A percentile compares a stretch with the other conserved stretches of the same genome.
Evolutionary conservation across 805 yeast species (phyloP).

Genomic region (Myxozyma sirexii): DNA sequence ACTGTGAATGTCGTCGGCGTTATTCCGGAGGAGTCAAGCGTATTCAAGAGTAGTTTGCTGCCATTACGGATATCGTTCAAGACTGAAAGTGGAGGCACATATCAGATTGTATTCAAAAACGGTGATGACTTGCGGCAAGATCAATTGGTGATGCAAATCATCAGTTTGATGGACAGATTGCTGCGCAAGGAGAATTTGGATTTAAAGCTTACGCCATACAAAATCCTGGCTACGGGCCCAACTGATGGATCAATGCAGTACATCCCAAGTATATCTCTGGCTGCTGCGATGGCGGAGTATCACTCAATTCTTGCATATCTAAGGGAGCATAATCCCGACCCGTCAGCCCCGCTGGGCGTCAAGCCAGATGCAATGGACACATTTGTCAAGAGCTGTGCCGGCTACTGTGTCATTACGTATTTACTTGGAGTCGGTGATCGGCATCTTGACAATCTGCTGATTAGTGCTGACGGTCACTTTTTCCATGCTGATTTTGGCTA

Average conservation of each 20-base stretch:
- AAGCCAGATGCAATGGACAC: slow-evolving; percentile 81
- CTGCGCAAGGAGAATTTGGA: slow-evolving; percentile 88
- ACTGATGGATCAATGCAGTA: slow-evolving; percentile 92
- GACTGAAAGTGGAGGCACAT: slow-evolving; percentile 54
- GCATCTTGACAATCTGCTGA: slow-evolving; percentile 85
- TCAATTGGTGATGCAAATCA: slow-evolving; percentile 93
- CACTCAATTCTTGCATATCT: slow-evolving; percentile 78
- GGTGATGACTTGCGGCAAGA: slow-evolving; percentile 97
- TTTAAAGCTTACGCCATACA: slow-evolving; percentile 82
- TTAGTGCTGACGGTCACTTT: slow-evolving; percentile 82
- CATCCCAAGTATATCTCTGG: slow-evolving; percentile 89
- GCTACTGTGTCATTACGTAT: slow-evolving; percentile 95
- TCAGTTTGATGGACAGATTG: slow-evolving; percentile 85
- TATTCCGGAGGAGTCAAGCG: slow-evolving; percentile 75
- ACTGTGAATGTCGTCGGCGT: slow-evolving; percentile 71
- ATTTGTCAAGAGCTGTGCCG: slow-evolving; percentile 89
- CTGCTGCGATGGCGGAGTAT: slow-evolving; percentile 69
- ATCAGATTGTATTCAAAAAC: slow-evolving; percentile 87
- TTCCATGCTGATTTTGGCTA: slow-evolving; percentile 99
- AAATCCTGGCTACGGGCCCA: slow-evolving; percentile 86
- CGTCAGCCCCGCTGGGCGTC: slow-evolving; percentile 46
- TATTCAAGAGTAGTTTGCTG: slow-evolving; percentile 86
- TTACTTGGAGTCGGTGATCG: slow-evolving; percentile 96
- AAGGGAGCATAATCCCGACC: slow-evolving; percentile 64
- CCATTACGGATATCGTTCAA: slow-evolving; percentile 83